Evolutionary conservation across 2,329 filamentous ascomycete genomes (phyloP).

Genomic region (Fusarium xyrophilum): DNA sequence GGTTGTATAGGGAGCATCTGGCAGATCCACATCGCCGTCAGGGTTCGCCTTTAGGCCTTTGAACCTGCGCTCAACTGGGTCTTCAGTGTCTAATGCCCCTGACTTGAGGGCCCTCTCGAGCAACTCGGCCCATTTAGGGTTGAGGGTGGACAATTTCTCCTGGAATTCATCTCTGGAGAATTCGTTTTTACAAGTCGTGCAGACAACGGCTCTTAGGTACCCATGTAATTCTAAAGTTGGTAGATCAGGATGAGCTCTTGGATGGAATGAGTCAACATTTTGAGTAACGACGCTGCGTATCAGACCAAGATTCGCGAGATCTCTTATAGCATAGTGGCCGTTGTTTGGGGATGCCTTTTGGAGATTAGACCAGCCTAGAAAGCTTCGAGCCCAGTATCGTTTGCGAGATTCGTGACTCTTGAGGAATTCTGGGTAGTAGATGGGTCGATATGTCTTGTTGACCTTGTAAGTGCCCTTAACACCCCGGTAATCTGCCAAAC

Average conservation of each 20-base stretch:
- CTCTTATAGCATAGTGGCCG: conserved; percentile 77
- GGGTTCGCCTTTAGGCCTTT: conserved; percentile 85
- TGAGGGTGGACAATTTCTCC: conserved; percentile 74
- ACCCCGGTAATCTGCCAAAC: conserved; percentile 91
- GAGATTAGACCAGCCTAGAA: conserved; percentile 88
- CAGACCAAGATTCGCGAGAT: conserved; percentile 74
- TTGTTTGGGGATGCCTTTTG: conserved; percentile 79
- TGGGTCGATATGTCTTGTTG: conserved; percentile 88
- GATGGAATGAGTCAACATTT: conserved; percentile 96
- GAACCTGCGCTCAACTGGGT: conserved; percentile 70
- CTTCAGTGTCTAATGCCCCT: conserved; percentile 79
- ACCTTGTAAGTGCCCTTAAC: conserved; percentile 89
- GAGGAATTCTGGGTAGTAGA: conserved; percentile 92
- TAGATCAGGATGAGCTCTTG: conserved; percentile 73
- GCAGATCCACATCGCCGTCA: conserved; percentile 92
- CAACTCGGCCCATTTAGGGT: conserved; percentile 85
- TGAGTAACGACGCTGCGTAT: conserved; percentile 85
- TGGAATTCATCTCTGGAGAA: conserved; percentile 79
- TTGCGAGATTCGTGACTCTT: conserved; percentile 83
- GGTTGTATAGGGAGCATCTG: conserved; percentile 83
- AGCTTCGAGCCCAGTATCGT: conserved; percentile 94
- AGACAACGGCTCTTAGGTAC: conserved; percentile 82
- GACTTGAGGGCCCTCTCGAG: conserved; percentile 73
- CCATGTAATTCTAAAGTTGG: conserved; percentile 89
- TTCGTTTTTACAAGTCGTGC: conserved; percentile 77